These are phyloP conservation scores for Cutaneotrichosporon curvatum DNA, from an alignment of 1,284 basidiomycete species.

Conservation along the genomic window DNA sequence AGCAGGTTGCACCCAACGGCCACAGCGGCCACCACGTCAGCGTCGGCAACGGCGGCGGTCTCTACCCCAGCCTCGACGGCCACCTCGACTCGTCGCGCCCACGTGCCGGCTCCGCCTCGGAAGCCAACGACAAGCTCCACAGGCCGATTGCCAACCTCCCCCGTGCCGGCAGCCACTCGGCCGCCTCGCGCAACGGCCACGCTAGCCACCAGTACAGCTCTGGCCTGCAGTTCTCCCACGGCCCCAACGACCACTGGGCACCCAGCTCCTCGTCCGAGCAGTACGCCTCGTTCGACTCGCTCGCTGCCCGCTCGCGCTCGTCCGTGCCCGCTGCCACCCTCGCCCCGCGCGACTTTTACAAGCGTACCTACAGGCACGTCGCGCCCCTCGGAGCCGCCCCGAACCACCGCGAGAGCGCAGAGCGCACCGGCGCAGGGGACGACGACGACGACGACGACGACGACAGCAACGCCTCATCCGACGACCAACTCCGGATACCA, in stretches of 20 bases:
- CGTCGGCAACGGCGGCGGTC: constrained; percentile 21
- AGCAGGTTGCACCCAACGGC: background rate
- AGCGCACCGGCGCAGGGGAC: constrained; percentile 23
- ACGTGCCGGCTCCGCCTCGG: constrained; percentile 8
- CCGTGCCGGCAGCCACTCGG: constrained; percentile 21
- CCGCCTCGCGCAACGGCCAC: constrained; percentile 6
- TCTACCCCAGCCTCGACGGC: constrained; percentile 37
- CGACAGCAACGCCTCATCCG: background rate
- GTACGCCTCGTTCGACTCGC: constrained; percentile 33
- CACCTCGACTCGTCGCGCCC: constrained; percentile 18
- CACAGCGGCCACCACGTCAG: constrained; percentile 15
- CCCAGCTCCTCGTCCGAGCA: constrained; percentile 3
- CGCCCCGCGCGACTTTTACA: constrained; percentile 38
- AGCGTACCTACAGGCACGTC: constrained; percentile 42
- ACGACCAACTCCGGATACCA: constrained; percentile 8
- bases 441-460: constrained; percentile 3
- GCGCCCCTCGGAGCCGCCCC: constrained; percentile 40
- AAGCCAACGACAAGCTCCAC: background rate
- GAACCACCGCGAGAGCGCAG: constrained; percentile 21
- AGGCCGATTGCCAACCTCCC: constrained; percentile 21
- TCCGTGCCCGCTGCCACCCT: constrained; percentile 27
- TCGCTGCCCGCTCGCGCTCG: constrained; percentile 25
- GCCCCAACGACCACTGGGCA: background rate
- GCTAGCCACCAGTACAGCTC: constrained; percentile 16
- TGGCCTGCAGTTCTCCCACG: constrained; percentile 10